These are phyloP conservation scores for Kluyveromyces marxianus DNA, from an alignment of 1,139 yeast genomes.

Conservation along the genomic window DNA sequence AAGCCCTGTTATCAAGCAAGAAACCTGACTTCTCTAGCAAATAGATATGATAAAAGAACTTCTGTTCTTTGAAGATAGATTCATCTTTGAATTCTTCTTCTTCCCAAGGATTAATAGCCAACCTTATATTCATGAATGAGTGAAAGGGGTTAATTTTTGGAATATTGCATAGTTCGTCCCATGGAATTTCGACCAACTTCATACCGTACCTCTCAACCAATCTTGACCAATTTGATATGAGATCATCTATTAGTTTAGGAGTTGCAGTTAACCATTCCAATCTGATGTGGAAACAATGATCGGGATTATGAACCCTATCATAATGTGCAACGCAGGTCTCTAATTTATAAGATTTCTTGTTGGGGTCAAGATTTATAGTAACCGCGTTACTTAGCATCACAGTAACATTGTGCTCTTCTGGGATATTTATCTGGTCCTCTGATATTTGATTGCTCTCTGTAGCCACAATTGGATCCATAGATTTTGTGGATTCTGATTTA, in stretches of 20 bases:
- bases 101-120: slow-evolving; percentile 61
- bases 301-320: slow-evolving; percentile 89
- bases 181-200: slow-evolving; percentile 84
- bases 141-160: slow-evolving; percentile 81
- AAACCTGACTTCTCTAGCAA: slow-evolving; percentile 66
- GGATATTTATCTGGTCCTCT: background rate
- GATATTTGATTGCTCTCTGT: background rate
- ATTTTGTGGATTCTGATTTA: slow-evolving; percentile 1
- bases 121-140: slow-evolving; percentile 62
- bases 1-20: slow-evolving; percentile 73
- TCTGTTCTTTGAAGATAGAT: slow-evolving; percentile 38
- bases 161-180: slow-evolving; percentile 74
- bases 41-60: slow-evolving; percentile 53
- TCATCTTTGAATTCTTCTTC: slow-evolving; percentile 46
- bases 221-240: slow-evolving; percentile 74
- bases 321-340: slow-evolving; percentile 80
- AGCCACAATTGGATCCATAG: background rate
- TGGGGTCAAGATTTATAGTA: slow-evolving; percentile 70
- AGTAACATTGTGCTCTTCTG: slow-evolving; percentile 12
- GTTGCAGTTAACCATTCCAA: slow-evolving; percentile 92
- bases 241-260: slow-evolving; percentile 80
- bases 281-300: slow-evolving; percentile 86
- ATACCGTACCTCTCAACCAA: slow-evolving; percentile 82
- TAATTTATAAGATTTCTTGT: slow-evolving; percentile 61
- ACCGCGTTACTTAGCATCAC: slow-evolving; percentile 42